These are phyloP conservation scores for Tetrapisispora namnaoensis DNA, from an alignment of 805 yeast species.

Conservation along the genomic window DNA sequence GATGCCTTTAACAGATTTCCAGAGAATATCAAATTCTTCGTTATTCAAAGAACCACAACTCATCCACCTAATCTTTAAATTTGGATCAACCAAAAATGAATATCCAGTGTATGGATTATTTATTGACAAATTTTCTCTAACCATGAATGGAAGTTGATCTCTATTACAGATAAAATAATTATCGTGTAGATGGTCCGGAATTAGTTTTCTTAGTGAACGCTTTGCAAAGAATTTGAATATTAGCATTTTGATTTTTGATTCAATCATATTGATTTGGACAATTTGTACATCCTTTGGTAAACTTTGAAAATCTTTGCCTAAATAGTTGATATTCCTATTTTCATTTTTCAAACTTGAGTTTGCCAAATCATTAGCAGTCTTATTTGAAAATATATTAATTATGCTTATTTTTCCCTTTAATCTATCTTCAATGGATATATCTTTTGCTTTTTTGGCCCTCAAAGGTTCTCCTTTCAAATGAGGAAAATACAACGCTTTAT, in stretches of 20 bases:
- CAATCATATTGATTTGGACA: constrained; percentile 68
- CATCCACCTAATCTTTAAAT: constrained; percentile 80
- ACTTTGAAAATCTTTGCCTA: constrained; percentile 7
- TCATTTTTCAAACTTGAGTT: constrained; percentile 46
- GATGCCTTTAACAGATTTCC: constrained; percentile 57
- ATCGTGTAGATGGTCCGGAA: constrained; percentile 42
- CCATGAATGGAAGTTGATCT: constrained; percentile 43
- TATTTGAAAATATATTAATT: constrained; percentile 22
- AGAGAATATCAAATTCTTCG: constrained; percentile 47
- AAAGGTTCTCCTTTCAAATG: constrained; percentile 56
- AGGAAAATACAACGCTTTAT: constrained; percentile 73
- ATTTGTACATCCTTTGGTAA: constrained; percentile 40
- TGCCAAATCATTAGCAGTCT: constrained; percentile 61
- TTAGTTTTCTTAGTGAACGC: constrained; percentile 33
- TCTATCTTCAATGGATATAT: constrained; percentile 20
- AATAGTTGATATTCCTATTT: constrained; percentile 10
- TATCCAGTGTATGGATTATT: constrained; percentile 79
- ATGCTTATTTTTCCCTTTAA: constrained; percentile 25
- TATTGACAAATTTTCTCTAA: constrained; percentile 51
- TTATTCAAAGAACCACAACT: constrained; percentile 71
- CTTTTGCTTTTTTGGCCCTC: constrained; percentile 22
- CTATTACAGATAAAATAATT: constrained; percentile 58
- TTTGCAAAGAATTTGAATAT: constrained; percentile 44
- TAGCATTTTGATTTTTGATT: constrained; percentile 57
- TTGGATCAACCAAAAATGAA: constrained; percentile 63